Evolutionary conservation across 768 basidiomycete genomes (phyloP).

Genomic region (Pulveroboletus sp.): DNA sequence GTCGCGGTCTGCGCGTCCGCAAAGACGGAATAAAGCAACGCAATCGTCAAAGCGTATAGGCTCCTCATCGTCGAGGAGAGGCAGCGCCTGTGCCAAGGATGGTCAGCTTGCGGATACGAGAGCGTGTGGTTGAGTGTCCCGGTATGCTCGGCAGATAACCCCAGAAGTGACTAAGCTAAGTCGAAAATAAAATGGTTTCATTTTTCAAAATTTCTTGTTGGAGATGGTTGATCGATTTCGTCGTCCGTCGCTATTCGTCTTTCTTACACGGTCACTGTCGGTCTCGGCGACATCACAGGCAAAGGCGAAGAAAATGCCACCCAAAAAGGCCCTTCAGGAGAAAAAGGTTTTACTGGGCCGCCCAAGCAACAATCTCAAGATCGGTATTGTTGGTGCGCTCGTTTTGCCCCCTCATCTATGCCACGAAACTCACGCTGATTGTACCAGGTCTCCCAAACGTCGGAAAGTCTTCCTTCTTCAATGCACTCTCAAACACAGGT

Average conservation of each 20-base stretch:
- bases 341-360: conserved; percentile 87
- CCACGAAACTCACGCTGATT: conserved; percentile 4
- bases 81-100: conserved; percentile 1
- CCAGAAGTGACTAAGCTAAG: not conserved
- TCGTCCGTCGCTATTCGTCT: conserved; percentile 11
- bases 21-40: conserved; percentile 17
- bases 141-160: conserved; percentile 24
- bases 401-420: not conserved
- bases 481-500: conserved; percentile 90
- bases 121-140: conserved; percentile 2
- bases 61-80: conserved; percentile 15
- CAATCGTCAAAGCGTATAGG: conserved; percentile 8
- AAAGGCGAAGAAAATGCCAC: conserved; percentile 75
- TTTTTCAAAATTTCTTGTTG: conserved; percentile 5
- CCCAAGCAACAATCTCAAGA: conserved; percentile 95
- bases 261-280: conserved; percentile 31
- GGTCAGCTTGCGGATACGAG: not conserved
- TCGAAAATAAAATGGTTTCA: not conserved
- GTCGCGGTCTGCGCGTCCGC: conserved; percentile 46
- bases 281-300: conserved; percentile 33
- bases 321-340: conserved; percentile 79
- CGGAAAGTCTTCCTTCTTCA: conserved; percentile 99
- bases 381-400: conserved; percentile 93
- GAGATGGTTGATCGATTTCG: conserved; percentile 32
- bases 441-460: conserved; percentile 84